Evolutionary conservation across 2,329 filamentous ascomycete species (phyloP).

Genomic region (Didymella glomerata): DNA sequence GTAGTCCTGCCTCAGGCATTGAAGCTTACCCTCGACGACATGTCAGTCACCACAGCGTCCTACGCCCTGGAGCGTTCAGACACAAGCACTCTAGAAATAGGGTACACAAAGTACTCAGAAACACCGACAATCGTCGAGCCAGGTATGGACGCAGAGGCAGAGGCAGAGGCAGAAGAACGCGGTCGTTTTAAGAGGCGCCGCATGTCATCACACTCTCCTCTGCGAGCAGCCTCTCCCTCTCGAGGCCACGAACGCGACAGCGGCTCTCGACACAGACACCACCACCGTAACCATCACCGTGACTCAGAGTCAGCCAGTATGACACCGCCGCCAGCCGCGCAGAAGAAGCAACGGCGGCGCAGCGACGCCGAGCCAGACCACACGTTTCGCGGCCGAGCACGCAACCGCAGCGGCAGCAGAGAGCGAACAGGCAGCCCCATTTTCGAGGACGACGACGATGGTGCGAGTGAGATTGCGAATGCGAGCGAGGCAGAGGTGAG

Average conservation of each 20-base stretch:
- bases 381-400: slow-evolving; percentile 43
- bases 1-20: slow-evolving; percentile 11
- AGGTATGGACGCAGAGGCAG: slow-evolving; percentile 39
- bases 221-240: slow-evolving; percentile 42
- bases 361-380: slow-evolving; percentile 50
- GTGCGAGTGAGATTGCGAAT: not conserved
- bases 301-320: slow-evolving; percentile 38
- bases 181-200: slow-evolving; percentile 46
- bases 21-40: slow-evolving; percentile 4
- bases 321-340: slow-evolving; percentile 30
- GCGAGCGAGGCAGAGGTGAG: slow-evolving; percentile 36
- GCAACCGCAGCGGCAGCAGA: slow-evolving; percentile 37
- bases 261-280: slow-evolving; percentile 42
- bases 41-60: slow-evolving; percentile 17
- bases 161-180: slow-evolving; percentile 38
- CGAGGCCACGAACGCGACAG: slow-evolving; percentile 47
- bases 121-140: slow-evolving; percentile 29
- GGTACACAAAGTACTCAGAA: slow-evolving; percentile 1
- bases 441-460: slow-evolving; percentile 31
- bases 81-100: not conserved
- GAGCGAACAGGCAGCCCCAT: slow-evolving; percentile 35
- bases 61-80: slow-evolving; percentile 1
- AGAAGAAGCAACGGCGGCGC: slow-evolving; percentile 41
- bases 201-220: slow-evolving; percentile 41
- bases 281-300: slow-evolving; percentile 45